phyloP scores from a whole-genome alignment of 495 filamentous ascomycete genomes.

The Aspergillus affinis region DNA sequence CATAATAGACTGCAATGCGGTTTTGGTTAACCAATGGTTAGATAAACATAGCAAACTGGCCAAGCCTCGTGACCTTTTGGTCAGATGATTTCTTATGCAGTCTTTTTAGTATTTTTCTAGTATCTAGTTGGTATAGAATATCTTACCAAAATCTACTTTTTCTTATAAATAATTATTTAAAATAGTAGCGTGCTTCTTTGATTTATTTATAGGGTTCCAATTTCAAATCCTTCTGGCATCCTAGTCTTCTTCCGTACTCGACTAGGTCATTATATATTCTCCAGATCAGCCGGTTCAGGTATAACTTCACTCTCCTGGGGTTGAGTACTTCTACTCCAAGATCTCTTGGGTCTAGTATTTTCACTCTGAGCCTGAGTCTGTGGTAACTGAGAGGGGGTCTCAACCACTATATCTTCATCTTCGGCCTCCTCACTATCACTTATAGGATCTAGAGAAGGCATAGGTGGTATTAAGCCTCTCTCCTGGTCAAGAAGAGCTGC shows the following conservation, averaged over 20 bases:
- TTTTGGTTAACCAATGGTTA: conserved; percentile 5
- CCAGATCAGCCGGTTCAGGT: conserved; percentile 1
- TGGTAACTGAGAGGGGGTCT: conserved; percentile 1
- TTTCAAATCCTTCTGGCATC: conserved; percentile 2
- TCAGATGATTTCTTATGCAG: conserved; percentile 4
- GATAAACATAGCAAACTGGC: conserved; percentile 3
- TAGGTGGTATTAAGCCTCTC: too few species aligned
- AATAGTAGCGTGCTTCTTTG: conserved; percentile 2
- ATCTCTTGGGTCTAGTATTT: conserved; percentile 2
- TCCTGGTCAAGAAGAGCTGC: too few species aligned
- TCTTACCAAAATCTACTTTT: conserved; percentile 4
- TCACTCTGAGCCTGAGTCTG: conserved; percentile 1
- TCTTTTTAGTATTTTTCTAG: conserved; percentile 3
- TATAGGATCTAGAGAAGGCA: too few species aligned
- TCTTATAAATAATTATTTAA: conserved; percentile 2
- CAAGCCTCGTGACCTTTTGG: conserved; percentile 1
- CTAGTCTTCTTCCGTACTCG: conserved; percentile 3
- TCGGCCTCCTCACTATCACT: too few species aligned
- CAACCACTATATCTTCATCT: neutral
- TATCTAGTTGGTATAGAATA: conserved; percentile 1
- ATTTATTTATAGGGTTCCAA: conserved; percentile 2
- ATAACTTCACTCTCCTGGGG: neutral
- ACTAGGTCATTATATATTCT: conserved; percentile 2
- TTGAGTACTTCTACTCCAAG: conserved; percentile 1
- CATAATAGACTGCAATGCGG: conserved; percentile 1